These are phyloP conservation scores for Chrysopogon serrulatus DNA, from an alignment of 176 grass and related monocot genomes.

Conservation along the genomic window DNA sequence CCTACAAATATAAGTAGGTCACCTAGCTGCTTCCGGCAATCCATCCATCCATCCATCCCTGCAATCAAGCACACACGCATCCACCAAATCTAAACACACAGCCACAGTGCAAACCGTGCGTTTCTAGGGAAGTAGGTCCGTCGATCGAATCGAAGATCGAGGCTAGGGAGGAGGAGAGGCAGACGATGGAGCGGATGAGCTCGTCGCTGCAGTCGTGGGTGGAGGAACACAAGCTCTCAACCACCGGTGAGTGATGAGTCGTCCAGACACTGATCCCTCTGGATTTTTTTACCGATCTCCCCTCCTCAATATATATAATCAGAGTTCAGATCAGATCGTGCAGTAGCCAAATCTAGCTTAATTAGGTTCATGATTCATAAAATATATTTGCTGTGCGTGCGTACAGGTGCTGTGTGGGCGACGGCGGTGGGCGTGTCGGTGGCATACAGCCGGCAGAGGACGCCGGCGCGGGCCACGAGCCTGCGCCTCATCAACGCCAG, in stretches of 20 bases:
- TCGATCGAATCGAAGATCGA: no score
- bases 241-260: slow-evolving; percentile 35
- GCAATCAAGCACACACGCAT: no score
- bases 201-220: slow-evolving; percentile 62
- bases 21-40: no score
- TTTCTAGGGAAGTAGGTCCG: no score
- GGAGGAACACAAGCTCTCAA: slow-evolving; percentile 76
- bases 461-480: slow-evolving; percentile 41
- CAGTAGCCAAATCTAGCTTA: background rate
- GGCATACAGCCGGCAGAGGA: slow-evolving; percentile 35
- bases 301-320: background rate
- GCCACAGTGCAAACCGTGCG: no score
- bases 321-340: background rate
- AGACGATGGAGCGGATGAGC: slow-evolving; percentile 19
- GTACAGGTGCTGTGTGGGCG: slow-evolving; percentile 52
- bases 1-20: no score
- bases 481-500: slow-evolving; percentile 78
- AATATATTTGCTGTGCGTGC: background rate
- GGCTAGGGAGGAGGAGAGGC: background rate
- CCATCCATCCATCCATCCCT: no score
- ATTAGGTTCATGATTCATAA: background rate
- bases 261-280: no score
- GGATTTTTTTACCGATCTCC: no score
- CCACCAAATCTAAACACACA: no score
- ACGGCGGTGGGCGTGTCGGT: slow-evolving; percentile 56